phyloP scores from a whole-genome alignment of 2,329 filamentous ascomycete genomes.

The Fusarium nanum region DNA sequence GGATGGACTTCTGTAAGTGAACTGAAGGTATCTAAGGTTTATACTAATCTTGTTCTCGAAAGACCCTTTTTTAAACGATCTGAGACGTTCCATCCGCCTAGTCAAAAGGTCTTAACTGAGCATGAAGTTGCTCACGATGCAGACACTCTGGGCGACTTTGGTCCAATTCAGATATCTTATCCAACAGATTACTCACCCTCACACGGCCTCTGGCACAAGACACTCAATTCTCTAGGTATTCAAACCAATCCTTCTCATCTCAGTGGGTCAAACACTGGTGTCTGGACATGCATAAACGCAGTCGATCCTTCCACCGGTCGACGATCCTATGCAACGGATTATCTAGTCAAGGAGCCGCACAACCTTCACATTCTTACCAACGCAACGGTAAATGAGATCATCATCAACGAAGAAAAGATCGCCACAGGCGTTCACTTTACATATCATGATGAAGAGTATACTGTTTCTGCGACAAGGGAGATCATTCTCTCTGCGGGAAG shows the following conservation, averaged over 20 bases:
- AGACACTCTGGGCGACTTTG: conserved; percentile 56
- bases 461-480: conserved; percentile 59
- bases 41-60: too few relatives aligned
- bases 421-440: conserved; percentile 52
- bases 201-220: conserved; percentile 61
- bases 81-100: conserved; percentile 59
- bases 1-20: conserved; percentile 54
- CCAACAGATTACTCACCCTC: conserved; percentile 54
- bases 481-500: conserved; percentile 70
- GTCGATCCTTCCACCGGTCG: conserved; percentile 59
- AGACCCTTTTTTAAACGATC: conserved; percentile 62
- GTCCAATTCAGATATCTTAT: conserved; percentile 63
- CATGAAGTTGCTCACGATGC: conserved; percentile 55
- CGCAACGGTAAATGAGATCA: conserved; percentile 46
- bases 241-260: conserved; percentile 58
- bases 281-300: conserved; percentile 62
- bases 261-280: conserved; percentile 62
- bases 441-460: conserved; percentile 52
- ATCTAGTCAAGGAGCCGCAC: conserved; percentile 46
- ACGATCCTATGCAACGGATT: conserved; percentile 63
- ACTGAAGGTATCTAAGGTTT: too few relatives aligned
- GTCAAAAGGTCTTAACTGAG: conserved; percentile 48
- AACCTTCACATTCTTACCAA: conserved; percentile 56
- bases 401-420: conserved; percentile 37
- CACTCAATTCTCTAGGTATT: conserved; percentile 58